A percentile compares a stretch with the other conserved stretches of the same genome.
Conservation (phyloP, 208 protist genomes). For the Acanthamoeba rhysodes region DNA sequence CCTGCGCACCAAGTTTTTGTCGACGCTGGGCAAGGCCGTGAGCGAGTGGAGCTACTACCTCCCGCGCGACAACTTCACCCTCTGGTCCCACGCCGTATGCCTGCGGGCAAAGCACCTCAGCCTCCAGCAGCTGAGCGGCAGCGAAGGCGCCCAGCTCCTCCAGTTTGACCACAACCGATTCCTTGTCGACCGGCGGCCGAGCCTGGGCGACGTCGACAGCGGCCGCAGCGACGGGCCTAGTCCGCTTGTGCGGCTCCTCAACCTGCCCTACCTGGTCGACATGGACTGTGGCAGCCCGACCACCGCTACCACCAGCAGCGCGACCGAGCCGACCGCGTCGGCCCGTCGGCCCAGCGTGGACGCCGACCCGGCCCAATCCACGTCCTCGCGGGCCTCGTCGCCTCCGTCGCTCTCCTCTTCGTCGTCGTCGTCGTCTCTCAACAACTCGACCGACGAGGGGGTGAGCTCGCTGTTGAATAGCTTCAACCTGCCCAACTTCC, state of each 20-base stretch:
- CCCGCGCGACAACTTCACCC: neutral
- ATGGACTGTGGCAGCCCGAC: no score
- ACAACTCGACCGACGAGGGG: slow-evolving; percentile 22
- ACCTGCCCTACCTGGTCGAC: no score
- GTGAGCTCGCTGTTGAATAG: slow-evolving; percentile 23
- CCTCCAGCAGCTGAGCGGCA: neutral
- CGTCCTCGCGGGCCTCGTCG: neutral
- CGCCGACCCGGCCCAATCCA: neutral
- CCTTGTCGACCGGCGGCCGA: no score
- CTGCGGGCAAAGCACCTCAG: neutral
- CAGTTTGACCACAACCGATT: no score
- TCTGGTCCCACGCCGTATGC: slow-evolving; percentile 17
- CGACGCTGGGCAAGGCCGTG: slow-evolving; percentile 51
- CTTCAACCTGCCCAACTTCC: slow-evolving; percentile 55
- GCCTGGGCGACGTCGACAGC: no score
- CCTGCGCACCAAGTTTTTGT: slow-evolving; percentile 39
- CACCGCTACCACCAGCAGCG: neutral
- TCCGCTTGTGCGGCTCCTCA: no score
- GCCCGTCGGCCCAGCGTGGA: neutral
- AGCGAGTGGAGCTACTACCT: slow-evolving; percentile 43
- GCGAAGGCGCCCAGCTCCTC: no score
- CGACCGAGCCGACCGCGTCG: neutral
- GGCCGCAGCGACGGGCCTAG: no score
- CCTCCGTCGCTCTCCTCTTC: neutral
- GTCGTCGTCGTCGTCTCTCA: neutral